Percentiles rank a stretch among this genome's conserved stretches.
phyloP scores from a whole-genome alignment of 345 rosid species.

The Aurinia saxatilis region DNA sequence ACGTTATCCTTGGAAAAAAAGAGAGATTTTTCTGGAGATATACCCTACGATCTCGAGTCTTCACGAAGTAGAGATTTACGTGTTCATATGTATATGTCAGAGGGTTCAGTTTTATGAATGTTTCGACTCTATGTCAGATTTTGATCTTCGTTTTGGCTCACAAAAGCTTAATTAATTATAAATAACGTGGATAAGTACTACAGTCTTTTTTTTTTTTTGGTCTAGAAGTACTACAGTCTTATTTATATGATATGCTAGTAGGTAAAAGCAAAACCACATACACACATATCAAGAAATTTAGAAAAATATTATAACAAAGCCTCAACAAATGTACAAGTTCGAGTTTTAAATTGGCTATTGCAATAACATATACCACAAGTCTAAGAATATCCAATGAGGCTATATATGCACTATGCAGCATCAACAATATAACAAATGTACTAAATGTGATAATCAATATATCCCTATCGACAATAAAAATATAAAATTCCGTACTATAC shows the following conservation, averaged over 20 bases:
- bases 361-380: too few species aligned
- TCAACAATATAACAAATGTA: too few species aligned
- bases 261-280: background rate
- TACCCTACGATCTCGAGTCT: conserved; percentile 15
- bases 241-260: background rate
- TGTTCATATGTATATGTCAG: background rate
- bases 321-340: too few species aligned
- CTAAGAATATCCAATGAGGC: too few species aligned
- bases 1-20: conserved; percentile 9
- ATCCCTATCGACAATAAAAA: too few species aligned
- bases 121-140: background rate
- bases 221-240: background rate
- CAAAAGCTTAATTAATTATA: background rate
- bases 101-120: background rate
- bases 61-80: background rate
- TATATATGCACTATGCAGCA: too few species aligned
- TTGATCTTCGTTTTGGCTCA: background rate
- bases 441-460: too few species aligned
- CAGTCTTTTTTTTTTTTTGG: background rate
- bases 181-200: background rate
- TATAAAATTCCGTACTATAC: conserved; percentile 7
- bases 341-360: too few species aligned
- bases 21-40: conserved; percentile 14
- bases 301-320: too few species aligned
- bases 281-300: too few species aligned